Base-by-base conservation (phyloP, 805 yeast species). In the Lachancea kluyveri region DNA sequence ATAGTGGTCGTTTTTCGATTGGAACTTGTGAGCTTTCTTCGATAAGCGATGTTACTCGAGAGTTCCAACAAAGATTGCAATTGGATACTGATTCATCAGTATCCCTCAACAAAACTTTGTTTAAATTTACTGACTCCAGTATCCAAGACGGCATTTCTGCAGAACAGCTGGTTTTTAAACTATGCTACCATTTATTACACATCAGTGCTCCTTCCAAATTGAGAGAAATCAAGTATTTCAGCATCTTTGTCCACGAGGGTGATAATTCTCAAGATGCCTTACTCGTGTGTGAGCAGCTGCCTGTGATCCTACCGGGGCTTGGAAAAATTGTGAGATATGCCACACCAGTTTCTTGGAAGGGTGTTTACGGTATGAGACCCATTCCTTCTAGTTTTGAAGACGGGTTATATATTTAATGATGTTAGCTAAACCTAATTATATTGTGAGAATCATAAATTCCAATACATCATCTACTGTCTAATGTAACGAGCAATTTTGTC, bases 241-340 rank as follows among this genome's bases (percentile, higher is more conserved):
- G 73, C 8, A 64, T 73, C 11, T 77, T 68, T 51, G 94, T 80
- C 1, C 86, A 84, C 55, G 96, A 88, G 53, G 96, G 97, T 20
- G 96, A 88, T 55, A 90, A 90, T 54, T 70, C 78, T 17, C 50
- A 56, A 13, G 95, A 87, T 53, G 92, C 94, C 8, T 40, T 37
- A 19, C 33, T 42, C 12, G 42, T 51, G 5, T 45, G 52, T 26
- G 41, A 44, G 21, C 36, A 41, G 17, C 37, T 52, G 21, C 41
- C 46, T 5, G 26, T 25, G 5, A 43, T 57, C 4, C 39, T 61
- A 12, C 44, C 63, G 17, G 51, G 38, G 6, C 17, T 52, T 5
- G 30, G 43, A 8, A n/a, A 28, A 25, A 40, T 44, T 11, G 21
- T 26, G 17, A 21, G 39, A 5, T 72, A 77, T 70, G 42, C 52